phyloP scores from a whole-genome alignment of 2,329 filamentous ascomycete species.

The Zasmidium angulare region DNA sequence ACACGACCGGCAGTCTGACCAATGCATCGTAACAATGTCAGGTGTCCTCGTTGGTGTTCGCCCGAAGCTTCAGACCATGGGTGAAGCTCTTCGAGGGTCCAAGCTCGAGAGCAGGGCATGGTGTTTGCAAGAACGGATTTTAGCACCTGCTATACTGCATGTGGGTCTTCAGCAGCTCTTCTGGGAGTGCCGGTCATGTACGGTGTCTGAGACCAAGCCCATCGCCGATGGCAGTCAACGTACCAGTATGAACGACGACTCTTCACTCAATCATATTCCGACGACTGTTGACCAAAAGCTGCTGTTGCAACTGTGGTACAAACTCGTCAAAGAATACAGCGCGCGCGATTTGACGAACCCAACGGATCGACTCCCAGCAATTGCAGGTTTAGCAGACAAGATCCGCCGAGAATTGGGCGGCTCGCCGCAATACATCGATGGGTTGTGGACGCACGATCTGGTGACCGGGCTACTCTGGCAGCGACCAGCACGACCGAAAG shows the following conservation, averaged over 20 bases:
- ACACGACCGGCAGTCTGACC: not conserved
- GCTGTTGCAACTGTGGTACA: not conserved
- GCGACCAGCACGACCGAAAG: not conserved
- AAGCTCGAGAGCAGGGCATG: constrained; percentile 2
- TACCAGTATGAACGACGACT: not conserved
- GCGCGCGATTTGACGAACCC: not conserved
- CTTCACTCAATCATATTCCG: not conserved
- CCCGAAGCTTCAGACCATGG: not conserved
- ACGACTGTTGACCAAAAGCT: not conserved
- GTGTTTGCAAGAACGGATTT: not conserved
- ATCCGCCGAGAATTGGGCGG: not conserved
- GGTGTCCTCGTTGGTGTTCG: not conserved
- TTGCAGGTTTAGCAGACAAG: not conserved
- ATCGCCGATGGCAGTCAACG: not conserved
- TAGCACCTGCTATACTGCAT: not conserved
- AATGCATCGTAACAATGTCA: not conserved
- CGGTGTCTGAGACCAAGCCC: not conserved
- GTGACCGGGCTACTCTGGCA: not conserved
- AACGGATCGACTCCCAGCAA: not conserved
- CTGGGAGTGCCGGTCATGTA: not conserved
- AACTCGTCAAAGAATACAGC: not conserved
- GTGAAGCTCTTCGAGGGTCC: not conserved
- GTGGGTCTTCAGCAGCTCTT: not conserved
- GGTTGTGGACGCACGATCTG: not conserved
- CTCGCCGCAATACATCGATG: not conserved